Base-by-base conservation (phyloP, 1,284 basidiomycete genomes). In the Gomphus sp. region DNA sequence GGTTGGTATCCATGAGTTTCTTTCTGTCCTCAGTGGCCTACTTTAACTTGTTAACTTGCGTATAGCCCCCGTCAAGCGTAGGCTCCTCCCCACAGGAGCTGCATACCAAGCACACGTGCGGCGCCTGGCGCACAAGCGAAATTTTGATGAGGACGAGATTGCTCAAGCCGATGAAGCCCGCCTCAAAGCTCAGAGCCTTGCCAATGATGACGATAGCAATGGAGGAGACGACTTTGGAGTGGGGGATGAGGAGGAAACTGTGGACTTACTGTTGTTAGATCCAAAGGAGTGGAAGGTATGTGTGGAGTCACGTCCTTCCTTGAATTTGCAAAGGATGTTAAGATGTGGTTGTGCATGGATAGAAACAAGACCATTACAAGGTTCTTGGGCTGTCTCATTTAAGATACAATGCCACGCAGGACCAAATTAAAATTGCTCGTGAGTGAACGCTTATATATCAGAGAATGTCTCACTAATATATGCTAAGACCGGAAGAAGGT, bases 351-450 rank as follows among this genome's bases (percentile, higher is more conserved):
- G 5, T 47, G 16, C 33, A 16, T 28, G 41, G 45, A 33, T 49
- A 92, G 91, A 93, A 94, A 82, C 97, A 98, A 83, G 96, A 99
- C 72, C 93, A 98, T 72, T 98, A 98, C 71, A 91, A 91, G 60
- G 92, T 98, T 39, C 87, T 98, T 56, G 96, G 96, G 67, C 82
- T 99, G 5, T 96, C 93, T 31, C 85, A 89, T 68, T 79, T 98
- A 60, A 82, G 96, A 61, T 93, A 91, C 81, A 86, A 80, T 65
- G 96, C 96, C 10, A 93, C 83, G 18, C 81, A 85, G 43, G 93
- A 88, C 62, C 96, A 99, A 71, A 99, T 99, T 73, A 96, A 95
- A 74, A 85, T 97, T 69, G 93, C 96, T 63, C 94, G 94, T 95
- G 73, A 67, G 91, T 83, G 1, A 12, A 39, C 31, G 7, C 57